Evolutionary conservation across 768 basidiomycete species (phyloP).

Genomic region (Pleurotus pulmonarius): DNA sequence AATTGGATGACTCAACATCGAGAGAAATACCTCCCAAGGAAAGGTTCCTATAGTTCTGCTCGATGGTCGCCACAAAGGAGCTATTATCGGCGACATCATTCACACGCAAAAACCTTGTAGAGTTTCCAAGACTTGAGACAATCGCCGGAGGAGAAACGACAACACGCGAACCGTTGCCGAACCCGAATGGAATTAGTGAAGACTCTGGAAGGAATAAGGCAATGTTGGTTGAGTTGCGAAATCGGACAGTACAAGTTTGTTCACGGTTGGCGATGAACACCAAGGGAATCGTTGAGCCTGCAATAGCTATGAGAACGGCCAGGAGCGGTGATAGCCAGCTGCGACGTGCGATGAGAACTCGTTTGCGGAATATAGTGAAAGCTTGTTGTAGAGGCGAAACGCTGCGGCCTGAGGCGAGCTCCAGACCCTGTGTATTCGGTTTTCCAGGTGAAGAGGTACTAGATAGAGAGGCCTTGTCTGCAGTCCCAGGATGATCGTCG

Average conservation of each 20-base stretch:
- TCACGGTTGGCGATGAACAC: conserved; percentile 53
- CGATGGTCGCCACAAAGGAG: conserved; percentile 54
- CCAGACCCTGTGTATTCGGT: conserved; percentile 21
- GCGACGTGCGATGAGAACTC: conserved; percentile 55
- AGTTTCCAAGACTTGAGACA: conserved; percentile 40
- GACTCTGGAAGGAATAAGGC: conserved; percentile 57
- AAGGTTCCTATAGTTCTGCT: conserved; percentile 49
- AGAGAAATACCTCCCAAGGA: conserved; percentile 68
- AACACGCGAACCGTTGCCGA: conserved; percentile 25
- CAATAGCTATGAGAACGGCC: conserved; percentile 48
- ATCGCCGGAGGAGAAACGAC: conserved; percentile 55
- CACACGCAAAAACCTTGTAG: conserved; percentile 28
- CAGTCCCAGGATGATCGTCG: background rate
- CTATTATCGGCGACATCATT: conserved; percentile 49
- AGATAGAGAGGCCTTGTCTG: conserved; percentile 11
- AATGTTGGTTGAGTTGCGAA: conserved; percentile 29
- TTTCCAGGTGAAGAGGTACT: conserved; percentile 14
- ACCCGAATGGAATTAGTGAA: conserved; percentile 27
- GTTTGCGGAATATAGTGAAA: conserved; percentile 71
- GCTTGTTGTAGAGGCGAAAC: conserved; percentile 62
- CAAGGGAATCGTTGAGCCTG: conserved; percentile 64
- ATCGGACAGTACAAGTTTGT: conserved; percentile 45
- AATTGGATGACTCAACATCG: conserved; percentile 41
- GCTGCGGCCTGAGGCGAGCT: conserved; percentile 47
- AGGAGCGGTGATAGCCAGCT: conserved; percentile 68